Conservation (phyloP, 352 stramenopile species). For the Phytophthora colocasiae region DNA sequence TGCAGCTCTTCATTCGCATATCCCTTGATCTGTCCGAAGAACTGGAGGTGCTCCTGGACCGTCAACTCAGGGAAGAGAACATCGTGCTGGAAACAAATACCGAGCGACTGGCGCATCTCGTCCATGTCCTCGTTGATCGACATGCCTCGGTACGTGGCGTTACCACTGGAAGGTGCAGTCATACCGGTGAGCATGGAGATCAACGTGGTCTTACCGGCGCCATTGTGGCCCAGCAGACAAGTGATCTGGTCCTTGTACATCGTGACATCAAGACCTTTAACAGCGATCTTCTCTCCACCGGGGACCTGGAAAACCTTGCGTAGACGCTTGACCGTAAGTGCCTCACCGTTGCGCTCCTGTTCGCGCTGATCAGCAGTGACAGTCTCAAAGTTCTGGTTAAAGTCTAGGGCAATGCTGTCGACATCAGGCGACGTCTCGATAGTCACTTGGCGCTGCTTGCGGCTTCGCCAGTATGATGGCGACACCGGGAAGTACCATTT, state of each 20-base stretch:
- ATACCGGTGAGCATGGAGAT: constrained; percentile 93
- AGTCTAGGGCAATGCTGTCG: constrained; percentile 33
- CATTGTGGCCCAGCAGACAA: constrained; percentile 93
- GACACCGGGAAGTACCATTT: constrained; percentile 93
- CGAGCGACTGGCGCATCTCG: constrained; percentile 68
- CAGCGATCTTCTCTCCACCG: constrained; percentile 81
- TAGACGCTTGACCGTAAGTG: constrained; percentile 51
- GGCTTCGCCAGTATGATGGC: constrained; percentile 40
- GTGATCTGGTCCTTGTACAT: constrained; percentile 95
- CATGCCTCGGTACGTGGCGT: constrained; percentile 73
- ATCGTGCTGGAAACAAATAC: constrained; percentile 88
- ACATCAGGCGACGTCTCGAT: constrained; percentile 5
- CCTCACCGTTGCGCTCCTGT: constrained; percentile 49
- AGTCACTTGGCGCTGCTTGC: constrained; percentile 4
- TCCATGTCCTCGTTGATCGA: constrained; percentile 83
- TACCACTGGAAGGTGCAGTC: constrained; percentile 55
- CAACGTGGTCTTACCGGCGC: constrained; percentile 90
- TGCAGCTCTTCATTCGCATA: constrained; percentile 44
- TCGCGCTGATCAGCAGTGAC: constrained; percentile 44
- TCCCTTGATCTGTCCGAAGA: constrained; percentile 77
- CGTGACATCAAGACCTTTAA: constrained; percentile 78
- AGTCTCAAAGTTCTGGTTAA: constrained; percentile 49
- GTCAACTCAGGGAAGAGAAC: constrained; percentile 82
- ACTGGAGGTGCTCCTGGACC: constrained; percentile 72
- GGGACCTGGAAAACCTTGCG: constrained; percentile 76